Conservation (phyloP, 108 stramenopile species). For the Schizochytrium sp. region DNA sequence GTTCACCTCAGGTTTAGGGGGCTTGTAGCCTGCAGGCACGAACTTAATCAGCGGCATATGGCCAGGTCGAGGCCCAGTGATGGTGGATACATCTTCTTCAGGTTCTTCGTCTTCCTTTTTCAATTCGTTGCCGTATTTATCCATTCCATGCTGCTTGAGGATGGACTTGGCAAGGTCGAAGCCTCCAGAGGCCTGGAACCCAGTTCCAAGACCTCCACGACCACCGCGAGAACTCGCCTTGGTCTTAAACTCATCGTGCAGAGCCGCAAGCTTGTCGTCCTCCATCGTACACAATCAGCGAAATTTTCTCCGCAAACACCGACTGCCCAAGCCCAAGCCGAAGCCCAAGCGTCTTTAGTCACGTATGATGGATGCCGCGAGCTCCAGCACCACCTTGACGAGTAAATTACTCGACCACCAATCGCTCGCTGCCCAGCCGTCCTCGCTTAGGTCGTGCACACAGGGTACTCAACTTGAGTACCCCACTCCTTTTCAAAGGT, state of each 20-base stretch:
- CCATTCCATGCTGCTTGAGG: not conserved
- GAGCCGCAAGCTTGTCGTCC: constrained; percentile 17
- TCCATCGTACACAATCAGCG: not conserved
- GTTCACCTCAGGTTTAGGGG: not conserved
- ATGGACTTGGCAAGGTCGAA: constrained; percentile 18
- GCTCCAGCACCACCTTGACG: too few relatives aligned
- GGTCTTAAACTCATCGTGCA: constrained; percentile 4
- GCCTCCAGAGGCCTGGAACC: constrained; percentile 35
- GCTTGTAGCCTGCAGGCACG: constrained; percentile 21
- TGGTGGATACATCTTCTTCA: not conserved
- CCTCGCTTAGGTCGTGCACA: too few relatives aligned
- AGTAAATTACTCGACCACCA: too few relatives aligned
- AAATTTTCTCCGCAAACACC: too few relatives aligned
- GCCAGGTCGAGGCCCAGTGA: not conserved
- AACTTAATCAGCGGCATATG: constrained; percentile 33
- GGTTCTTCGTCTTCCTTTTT: not conserved
- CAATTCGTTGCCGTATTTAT: constrained; percentile 25
- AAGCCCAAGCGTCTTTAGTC: too few relatives aligned
- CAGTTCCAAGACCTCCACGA: not conserved
- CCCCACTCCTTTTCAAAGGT: too few relatives aligned
- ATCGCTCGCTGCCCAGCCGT: too few relatives aligned
- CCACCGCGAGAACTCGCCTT: constrained; percentile 31
- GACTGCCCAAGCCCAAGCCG: too few relatives aligned
- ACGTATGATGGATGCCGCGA: too few relatives aligned
- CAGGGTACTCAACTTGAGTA: too few relatives aligned